Base-by-base conservation (phyloP, 768 basidiomycete species). In the Psilocybe cubensis region DNA sequence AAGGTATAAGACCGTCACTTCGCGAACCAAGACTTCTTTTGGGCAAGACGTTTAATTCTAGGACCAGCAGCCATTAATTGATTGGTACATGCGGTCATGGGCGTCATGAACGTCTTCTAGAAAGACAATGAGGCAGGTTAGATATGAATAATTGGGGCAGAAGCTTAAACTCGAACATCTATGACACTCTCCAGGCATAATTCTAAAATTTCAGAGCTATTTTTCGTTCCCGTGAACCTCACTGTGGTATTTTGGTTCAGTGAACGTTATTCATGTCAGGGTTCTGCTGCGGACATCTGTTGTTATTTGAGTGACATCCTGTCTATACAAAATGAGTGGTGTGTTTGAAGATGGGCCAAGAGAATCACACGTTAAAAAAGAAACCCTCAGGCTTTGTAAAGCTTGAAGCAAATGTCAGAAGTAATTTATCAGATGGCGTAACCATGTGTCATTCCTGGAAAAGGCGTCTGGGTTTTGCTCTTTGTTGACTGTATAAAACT, bases 391-490 rank as follows among this genome's bases (percentile, higher is more conserved):
- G 14, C 35, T 38, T n/a, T 38, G 5, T n/a, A 38, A 14, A 4
- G 50, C 28, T 23, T 52, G 20, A 9, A 27, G 23, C 31, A 50
- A 7, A 33, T 38, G 31, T 50, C 47, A 41, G 43, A 40, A 48
- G 11, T 18, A 38, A 51, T 45, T 51, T 20, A 45, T 43, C 49
- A 57, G 2, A 49, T 33, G 24, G 56, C 49, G 56, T 57, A 50
- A 50, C 48, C 48, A 51, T 29, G 38, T 51, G 48, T 44, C 48
- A 56, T 49, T 42, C 41, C 18, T 48, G 54, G 35, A 56, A 49
- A 41, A 42, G 24, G 45, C 42, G 38, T 46, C n/a, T 9, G 29
- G 42, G 40, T 35, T 50, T n/a, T 8, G 27, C 38, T 17, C 44
- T 42, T 47, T 25, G 23, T n/a, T 40, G 45, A 8, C 9, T 41